phyloP scores from a whole-genome alignment of 2,329 filamentous ascomycete species.

The Zymoseptoria crescenta region DNA sequence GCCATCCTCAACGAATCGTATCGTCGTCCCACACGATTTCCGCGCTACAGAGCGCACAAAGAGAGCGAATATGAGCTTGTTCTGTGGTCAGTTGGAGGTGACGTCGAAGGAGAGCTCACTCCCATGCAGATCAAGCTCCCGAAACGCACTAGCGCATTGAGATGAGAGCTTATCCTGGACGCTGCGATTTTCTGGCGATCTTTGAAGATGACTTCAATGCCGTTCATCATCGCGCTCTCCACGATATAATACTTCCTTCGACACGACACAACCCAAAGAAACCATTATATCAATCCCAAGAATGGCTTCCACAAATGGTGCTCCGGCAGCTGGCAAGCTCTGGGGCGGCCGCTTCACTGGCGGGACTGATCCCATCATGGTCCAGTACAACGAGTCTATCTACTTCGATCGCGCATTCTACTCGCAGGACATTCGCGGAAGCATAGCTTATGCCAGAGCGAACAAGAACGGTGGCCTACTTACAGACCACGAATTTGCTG shows the following conservation, averaged over 20 bases:
- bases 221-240: too few relatives aligned
- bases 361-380: conserved; percentile 78
- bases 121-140: neutral
- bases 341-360: conserved; percentile 59
- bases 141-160: neutral
- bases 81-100: neutral
- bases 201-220: neutral
- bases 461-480: conserved; percentile 71
- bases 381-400: conserved; percentile 74
- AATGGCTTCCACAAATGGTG: conserved; percentile 15
- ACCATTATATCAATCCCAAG: too few relatives aligned
- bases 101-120: neutral
- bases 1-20: too few relatives aligned
- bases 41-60: neutral
- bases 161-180: neutral
- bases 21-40: too few relatives aligned
- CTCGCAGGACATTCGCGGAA: conserved; percentile 71
- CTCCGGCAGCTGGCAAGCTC: conserved; percentile 39
- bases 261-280: too few relatives aligned
- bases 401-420: conserved; percentile 72
- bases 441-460: conserved; percentile 72
- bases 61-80: neutral
- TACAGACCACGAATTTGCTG: conserved; percentile 60
- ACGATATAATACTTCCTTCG: too few relatives aligned
- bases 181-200: neutral